Evolutionary conservation across 352 stramenopile genomes (phyloP).

Genomic region (Phytophthora lateralis): DNA sequence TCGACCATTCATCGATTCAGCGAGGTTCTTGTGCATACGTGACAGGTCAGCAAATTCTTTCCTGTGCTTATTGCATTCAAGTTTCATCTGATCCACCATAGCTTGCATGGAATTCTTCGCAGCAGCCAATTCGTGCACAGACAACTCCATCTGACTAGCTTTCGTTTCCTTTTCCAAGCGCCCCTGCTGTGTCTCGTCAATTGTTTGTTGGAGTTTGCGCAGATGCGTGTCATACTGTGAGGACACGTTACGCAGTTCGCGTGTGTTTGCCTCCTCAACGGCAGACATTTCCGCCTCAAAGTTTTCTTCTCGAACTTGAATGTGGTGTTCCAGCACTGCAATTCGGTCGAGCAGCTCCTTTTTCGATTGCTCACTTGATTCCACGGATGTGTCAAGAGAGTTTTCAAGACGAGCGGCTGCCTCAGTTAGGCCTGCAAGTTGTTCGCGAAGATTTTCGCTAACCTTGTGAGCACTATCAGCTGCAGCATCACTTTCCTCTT

Average conservation of each 20-base stretch:
- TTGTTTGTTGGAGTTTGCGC: constrained; percentile 31
- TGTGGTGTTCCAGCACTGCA: constrained; percentile 33
- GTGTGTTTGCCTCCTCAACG: constrained; percentile 24
- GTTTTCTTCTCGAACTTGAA: constrained; percentile 33
- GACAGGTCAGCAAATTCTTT: constrained; percentile 71
- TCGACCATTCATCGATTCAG: constrained; percentile 46
- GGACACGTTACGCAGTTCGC: constrained; percentile 31
- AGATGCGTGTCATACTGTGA: constrained; percentile 39
- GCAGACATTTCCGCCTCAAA: constrained; percentile 31
- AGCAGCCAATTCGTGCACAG: constrained; percentile 20
- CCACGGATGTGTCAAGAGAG: constrained; percentile 38
- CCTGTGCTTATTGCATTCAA: constrained; percentile 46
- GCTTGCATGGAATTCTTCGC: constrained; percentile 40
- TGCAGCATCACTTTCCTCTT: constrained; percentile 21
- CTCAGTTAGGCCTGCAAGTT: constrained; percentile 23
- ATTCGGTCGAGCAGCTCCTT: constrained; percentile 42
- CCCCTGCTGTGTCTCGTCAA: constrained; percentile 18
- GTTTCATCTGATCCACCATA: constrained; percentile 36
- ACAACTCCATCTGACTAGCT: constrained; percentile 17
- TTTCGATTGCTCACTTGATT: constrained; percentile 32
- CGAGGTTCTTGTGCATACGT: constrained; percentile 72
- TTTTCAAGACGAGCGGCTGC: constrained; percentile 31
- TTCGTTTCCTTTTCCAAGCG: constrained; percentile 19
- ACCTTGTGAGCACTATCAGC: constrained; percentile 15
- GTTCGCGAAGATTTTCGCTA: constrained; percentile 32